Base-by-base conservation (phyloP, 148 eudicot genomes). In the Nepenthes mirabilis region DNA sequence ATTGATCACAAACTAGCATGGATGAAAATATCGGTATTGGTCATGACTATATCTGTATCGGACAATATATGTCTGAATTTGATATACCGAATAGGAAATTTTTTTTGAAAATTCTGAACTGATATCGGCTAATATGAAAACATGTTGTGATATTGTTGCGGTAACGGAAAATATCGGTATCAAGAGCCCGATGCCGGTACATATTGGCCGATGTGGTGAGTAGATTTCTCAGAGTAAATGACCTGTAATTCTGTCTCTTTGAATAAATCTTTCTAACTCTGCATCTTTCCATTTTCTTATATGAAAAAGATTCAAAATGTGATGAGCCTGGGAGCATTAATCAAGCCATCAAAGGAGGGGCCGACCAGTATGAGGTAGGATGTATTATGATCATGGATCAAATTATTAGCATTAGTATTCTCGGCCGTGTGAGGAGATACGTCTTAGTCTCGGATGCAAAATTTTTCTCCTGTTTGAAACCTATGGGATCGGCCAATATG, bases 191-290 rank as follows among this genome's bases (percentile, higher is more conserved):
- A 40, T 3, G 4, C 45, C 8, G 8, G 45, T 4, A 40, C 8
- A 40, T 4, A 4, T 40, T 40, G 45, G 45, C 8, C 6, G 45
- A 13, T 14, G 13, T 9, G 61, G 75, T 73, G 88, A 82, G 73
- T 71, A 54, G 80, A 76, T 64, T 84, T 61, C 85, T 79, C 6
- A 40, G 45, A 3, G 4, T 4, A 40, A 40, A 4, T 3, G 8
- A 4, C 4, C 45, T 40, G 45, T 45, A 14, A 55, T 23, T 50
- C 34, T 40, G 5, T 47, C 37, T 10, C 6, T 34, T 0, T 33
- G 34, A 6, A 0, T 49, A 49, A 2, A 47, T 62, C 23, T 23
- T 37, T 6, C 34, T 37, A 49, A 36, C 48, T 23, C 52, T 60
- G 37, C 34, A 56, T 63, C 6, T 56, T 9, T 52, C 35, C 35